Percentiles rank a stretch among this genome's conserved stretches.
Evolutionary conservation across 2,329 filamentous ascomycete genomes (phyloP).

Genomic region (Penicillium sp.): DNA sequence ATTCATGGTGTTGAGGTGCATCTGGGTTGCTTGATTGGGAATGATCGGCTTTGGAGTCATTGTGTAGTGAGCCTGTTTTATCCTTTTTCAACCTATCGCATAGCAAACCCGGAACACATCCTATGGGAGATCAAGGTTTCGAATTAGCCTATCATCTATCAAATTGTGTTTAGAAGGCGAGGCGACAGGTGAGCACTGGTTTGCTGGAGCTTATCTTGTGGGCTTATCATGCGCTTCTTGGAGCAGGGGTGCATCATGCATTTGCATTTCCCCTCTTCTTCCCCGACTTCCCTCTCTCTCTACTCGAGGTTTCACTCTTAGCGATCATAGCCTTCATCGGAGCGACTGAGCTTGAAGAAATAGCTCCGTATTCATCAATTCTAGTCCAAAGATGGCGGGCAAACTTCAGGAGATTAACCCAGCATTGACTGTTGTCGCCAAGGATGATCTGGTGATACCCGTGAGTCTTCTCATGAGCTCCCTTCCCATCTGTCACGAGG

Average conservation of each 20-base stretch:
- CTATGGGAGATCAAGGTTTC: neutral
- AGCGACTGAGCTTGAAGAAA: neutral
- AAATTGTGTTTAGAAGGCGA: too few relatives aligned
- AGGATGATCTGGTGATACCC: conserved; percentile 49
- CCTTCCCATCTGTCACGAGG: neutral
- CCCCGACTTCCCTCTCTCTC: neutral
- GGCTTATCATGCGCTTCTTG: conserved; percentile 1
- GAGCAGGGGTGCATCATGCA: neutral
- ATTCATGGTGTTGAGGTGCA: neutral
- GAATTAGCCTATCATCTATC: neutral
- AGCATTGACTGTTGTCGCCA: conserved; percentile 40
- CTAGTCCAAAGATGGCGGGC: conserved; percentile 12
- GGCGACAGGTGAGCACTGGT: neutral
- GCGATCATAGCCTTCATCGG: neutral
- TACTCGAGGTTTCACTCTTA: neutral
- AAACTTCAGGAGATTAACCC: conserved; percentile 18
- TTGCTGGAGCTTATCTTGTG: conserved; percentile 5
- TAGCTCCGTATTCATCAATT: neutral
- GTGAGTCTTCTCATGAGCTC: conserved; percentile 25
- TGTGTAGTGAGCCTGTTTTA: neutral
- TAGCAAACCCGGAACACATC: neutral
- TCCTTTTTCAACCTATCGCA: neutral
- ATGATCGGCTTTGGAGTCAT: neutral
- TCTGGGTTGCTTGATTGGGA: neutral
- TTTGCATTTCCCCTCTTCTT: conserved; percentile 6